Percentiles rank a stretch among this genome's conserved stretches.
phyloP scores from a whole-genome alignment of 148 eudicot species.

The Vaccinium vitisidaea region DNA sequence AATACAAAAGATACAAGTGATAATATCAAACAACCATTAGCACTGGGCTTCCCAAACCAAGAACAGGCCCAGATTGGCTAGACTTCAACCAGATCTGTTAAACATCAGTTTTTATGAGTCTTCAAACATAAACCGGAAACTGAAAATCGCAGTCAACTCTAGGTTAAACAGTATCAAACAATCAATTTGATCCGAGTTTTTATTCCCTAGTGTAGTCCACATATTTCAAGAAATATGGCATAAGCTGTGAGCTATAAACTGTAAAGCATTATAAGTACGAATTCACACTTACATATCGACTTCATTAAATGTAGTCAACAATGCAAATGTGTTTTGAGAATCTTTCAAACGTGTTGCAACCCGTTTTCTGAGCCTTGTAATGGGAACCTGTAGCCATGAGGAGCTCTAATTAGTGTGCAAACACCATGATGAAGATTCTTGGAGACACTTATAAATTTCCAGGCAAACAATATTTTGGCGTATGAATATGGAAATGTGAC shows the following conservation, averaged over 20 bases:
- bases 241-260: background rate
- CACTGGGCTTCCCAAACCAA: constrained; percentile 3
- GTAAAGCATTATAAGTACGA: background rate
- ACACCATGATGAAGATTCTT: background rate
- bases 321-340: constrained; percentile 92
- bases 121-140: background rate
- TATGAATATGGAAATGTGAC: constrained; percentile 20
- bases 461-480: background rate
- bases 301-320: constrained; percentile 95
- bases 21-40: background rate
- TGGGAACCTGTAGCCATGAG: constrained; percentile 64
- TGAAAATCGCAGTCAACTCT: background rate
- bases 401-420: background rate
- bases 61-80: background rate
- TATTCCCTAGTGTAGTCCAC: background rate
- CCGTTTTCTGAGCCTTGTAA: constrained; percentile 95
- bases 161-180: background rate
- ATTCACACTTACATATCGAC: constrained; percentile 75
- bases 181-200: background rate
- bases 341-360: constrained; percentile 95
- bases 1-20: background rate
- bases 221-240: background rate
- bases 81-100: background rate
- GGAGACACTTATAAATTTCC: background rate
- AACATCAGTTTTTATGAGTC: background rate